Percentiles rank a stretch among this genome's conserved stretches.
Evolutionary conservation across 2,329 filamentous ascomycete species (phyloP).

Genomic region (Cladobotryum mycophilum): DNA sequence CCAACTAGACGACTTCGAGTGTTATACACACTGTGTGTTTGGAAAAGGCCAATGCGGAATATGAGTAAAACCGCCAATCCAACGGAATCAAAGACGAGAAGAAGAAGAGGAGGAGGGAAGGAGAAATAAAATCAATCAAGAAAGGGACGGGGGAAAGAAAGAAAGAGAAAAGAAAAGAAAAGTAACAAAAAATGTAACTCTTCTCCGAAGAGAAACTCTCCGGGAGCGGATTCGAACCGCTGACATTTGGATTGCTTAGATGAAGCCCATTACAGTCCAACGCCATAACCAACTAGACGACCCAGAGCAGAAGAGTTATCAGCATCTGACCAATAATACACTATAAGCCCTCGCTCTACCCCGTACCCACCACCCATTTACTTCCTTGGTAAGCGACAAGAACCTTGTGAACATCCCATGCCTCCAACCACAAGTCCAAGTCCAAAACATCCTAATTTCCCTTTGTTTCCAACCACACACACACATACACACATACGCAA

Average conservation of each 20-base stretch:
- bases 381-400: too few species aligned
- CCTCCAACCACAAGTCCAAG: too few species aligned
- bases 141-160: neutral
- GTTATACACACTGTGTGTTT: neutral
- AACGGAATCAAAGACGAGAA: neutral
- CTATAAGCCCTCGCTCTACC: too few species aligned
- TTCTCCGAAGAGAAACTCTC: slow-evolving; percentile 1
- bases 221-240: slow-evolving; percentile 1
- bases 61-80: neutral
- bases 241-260: neutral
- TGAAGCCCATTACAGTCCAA: neutral
- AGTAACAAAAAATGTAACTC: neutral
- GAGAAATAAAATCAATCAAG: neutral
- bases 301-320: neutral
- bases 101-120: neutral
- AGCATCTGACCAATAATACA: neutral
- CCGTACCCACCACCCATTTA: too few species aligned
- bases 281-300: slow-evolving; percentile 1
- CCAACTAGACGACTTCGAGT: slow-evolving; percentile 25
- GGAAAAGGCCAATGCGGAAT: too few species aligned
- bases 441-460: too few species aligned
- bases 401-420: too few species aligned
- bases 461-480: too few species aligned
- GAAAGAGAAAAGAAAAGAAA: neutral
- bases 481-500: too few species aligned